Base-by-base conservation (phyloP, 768 basidiomycete genomes). In the Cyclocybe aegerita region DNA sequence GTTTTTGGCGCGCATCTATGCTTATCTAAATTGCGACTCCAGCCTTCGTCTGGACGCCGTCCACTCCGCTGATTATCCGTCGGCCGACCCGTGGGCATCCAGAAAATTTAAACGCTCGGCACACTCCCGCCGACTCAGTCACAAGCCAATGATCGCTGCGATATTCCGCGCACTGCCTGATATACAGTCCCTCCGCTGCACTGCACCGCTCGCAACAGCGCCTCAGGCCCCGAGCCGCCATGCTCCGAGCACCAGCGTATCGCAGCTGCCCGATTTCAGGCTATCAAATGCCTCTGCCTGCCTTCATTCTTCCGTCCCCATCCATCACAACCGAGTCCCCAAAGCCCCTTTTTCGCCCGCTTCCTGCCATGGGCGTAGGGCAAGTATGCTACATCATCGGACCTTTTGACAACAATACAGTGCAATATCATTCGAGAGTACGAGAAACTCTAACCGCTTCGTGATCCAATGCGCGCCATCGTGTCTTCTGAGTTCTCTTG, bases 401-500 rank as follows among this genome's bases (percentile, higher is more conserved):
- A 65, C 74, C 77, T 77, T 72, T 48, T 59, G 50, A 52, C 52
- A 64, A 62, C 43, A 52, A 57, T 50, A 55, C 44, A 52, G 47
- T 50, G 54, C 35, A 39, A 35, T 52, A 36, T 46, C 14, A 52
- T 39, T 23, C 45, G 60, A 56, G 54, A 49, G 55, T 52, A 54
- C 39, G 52, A 56, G 53, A 44, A 43, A 35, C 15, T 67, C 82
- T 85, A 82, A 80, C 84, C 83, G 56, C 75, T 80, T 68, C 88
- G 79, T 62, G 86, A 85, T 12, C 86, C 86, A 48, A 92, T 73
- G 51, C 90, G 81, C 30, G 83, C 86, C 69, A 92, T 81, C 29
- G 84, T 79, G 65, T 92, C 90, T 60, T 93, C 90, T 11, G 85
- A 77, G 59, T 84, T 86, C 67, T 93, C 90, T 65, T 92, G 90